Percentiles rank a stretch among this genome's conserved stretches.
Evolutionary conservation across 306 rosid species (phyloP).

Genomic region (Pyrus betulifolia): DNA sequence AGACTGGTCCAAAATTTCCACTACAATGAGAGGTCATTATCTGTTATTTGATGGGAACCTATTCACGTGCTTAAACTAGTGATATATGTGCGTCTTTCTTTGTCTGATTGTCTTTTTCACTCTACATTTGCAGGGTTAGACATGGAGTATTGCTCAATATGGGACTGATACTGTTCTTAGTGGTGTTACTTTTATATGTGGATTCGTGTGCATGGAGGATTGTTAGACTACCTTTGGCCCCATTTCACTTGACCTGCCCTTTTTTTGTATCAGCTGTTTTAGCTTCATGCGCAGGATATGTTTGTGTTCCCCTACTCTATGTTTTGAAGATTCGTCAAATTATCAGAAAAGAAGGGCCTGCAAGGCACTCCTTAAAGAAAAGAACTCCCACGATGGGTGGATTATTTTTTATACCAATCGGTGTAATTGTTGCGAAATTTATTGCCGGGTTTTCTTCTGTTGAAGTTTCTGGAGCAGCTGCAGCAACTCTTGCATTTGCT

Average conservation of each 20-base stretch:
- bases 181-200: constrained; percentile 54
- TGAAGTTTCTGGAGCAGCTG: constrained; percentile 63
- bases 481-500: constrained; percentile 77
- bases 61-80: background rate
- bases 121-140: constrained; percentile 54
- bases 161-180: constrained; percentile 52
- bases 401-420: constrained; percentile 72
- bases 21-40: background rate
- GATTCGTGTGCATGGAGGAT: constrained; percentile 95
- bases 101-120: constrained; percentile 21
- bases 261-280: constrained; percentile 63
- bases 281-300: constrained; percentile 76
- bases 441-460: constrained; percentile 53
- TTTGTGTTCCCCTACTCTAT: constrained; percentile 67
- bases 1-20: too few relatives aligned
- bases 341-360: constrained; percentile 44
- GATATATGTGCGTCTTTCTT: background rate
- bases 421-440: constrained; percentile 57
- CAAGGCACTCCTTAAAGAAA: constrained; percentile 40
- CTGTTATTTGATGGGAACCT: background rate
- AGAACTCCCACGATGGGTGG: constrained; percentile 90
- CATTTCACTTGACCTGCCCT: constrained; percentile 79
- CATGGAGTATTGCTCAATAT: constrained; percentile 49
- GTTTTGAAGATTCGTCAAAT: constrained; percentile 52
- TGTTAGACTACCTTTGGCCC: constrained; percentile 70